Conservation (phyloP, 2,329 filamentous ascomycete genomes). For the Penicillium sp. region DNA sequence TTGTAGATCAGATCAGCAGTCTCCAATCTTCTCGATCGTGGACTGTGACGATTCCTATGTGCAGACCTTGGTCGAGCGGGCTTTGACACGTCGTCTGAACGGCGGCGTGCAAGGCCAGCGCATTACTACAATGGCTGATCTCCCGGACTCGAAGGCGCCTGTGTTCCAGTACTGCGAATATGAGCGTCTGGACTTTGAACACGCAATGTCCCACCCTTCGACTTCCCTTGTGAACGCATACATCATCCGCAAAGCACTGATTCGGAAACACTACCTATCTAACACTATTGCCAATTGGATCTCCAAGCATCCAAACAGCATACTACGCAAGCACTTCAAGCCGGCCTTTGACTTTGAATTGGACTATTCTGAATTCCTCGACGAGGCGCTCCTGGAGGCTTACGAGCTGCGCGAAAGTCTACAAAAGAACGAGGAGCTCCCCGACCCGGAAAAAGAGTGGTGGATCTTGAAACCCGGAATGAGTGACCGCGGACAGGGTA, state of each 20-base stretch:
- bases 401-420: constrained; percentile 80
- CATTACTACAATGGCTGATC: constrained; percentile 46
- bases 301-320: constrained; percentile 69
- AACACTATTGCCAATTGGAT: constrained; percentile 79
- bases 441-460: constrained; percentile 66
- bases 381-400: constrained; percentile 84
- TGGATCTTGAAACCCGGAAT: constrained; percentile 98
- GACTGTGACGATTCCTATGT: constrained; percentile 87
- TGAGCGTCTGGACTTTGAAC: constrained; percentile 79
- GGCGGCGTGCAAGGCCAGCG: constrained; percentile 47
- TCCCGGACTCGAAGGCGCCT: constrained; percentile 43
- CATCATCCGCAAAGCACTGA: constrained; percentile 90
- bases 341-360: constrained; percentile 82
- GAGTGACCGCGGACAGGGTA: constrained; percentile 93
- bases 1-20: constrained; percentile 32
- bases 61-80: constrained; percentile 71
- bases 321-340: constrained; percentile 66
- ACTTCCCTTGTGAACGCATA: constrained; percentile 78
- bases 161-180: constrained; percentile 79
- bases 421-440: constrained; percentile 60
- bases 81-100: constrained; percentile 60
- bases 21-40: constrained; percentile 62
- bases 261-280: constrained; percentile 89
- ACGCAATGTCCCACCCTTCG: constrained; percentile 56
- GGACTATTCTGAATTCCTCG: constrained; percentile 93